Conservation (phyloP, 75 land plant species). For the Picea sitchensis region DNA sequence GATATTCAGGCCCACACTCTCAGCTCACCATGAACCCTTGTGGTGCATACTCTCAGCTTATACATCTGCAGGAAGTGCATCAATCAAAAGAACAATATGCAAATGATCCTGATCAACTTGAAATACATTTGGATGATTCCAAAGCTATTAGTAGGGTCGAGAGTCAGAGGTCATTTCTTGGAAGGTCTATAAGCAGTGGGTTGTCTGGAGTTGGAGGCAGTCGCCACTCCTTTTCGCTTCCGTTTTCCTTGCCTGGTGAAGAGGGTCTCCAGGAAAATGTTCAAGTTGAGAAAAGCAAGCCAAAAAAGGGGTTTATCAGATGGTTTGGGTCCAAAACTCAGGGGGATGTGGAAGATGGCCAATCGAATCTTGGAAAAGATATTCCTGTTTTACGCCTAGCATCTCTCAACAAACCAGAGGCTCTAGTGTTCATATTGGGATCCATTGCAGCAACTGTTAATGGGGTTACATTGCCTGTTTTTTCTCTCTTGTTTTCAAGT, state of each 20-base stretch:
- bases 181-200: background rate
- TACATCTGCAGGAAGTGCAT: slow-evolving; percentile 36
- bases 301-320: background rate
- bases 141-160: slow-evolving; percentile 5
- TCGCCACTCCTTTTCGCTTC: slow-evolving; percentile 9
- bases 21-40: slow-evolving; percentile 49
- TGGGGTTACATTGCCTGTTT: too few relatives aligned
- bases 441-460: too few relatives aligned
- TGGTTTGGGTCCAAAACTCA: background rate
- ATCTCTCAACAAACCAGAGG: too few relatives aligned
- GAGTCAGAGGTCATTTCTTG: slow-evolving; percentile 11
- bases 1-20: slow-evolving; percentile 45
- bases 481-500: too few relatives aligned
- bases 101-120: background rate
- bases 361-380: too few relatives aligned
- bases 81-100: slow-evolving; percentile 9
- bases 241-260: slow-evolving; percentile 15
- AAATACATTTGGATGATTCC: too few relatives aligned
- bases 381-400: too few relatives aligned
- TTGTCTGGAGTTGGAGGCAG: slow-evolving; percentile 21
- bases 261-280: slow-evolving; percentile 12
- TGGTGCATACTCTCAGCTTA: slow-evolving; percentile 65
- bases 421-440: too few relatives aligned
- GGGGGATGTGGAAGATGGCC: slow-evolving; percentile 10
- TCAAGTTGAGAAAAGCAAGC: background rate